Conservation (phyloP, 2,329 filamentous ascomycete genomes). For the Aspergillus versicolor region DNA sequence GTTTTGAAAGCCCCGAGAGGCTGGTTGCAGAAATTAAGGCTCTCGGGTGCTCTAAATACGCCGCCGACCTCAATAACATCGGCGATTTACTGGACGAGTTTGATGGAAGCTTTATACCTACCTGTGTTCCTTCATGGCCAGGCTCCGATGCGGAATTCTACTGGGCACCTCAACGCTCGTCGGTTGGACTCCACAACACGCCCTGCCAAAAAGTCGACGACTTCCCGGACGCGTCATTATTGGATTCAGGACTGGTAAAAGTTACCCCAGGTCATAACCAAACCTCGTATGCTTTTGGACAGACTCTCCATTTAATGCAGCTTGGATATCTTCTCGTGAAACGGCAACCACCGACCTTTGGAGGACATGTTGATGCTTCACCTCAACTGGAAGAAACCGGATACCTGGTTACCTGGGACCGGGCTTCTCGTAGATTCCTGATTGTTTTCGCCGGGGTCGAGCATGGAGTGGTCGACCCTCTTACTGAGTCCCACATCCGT, state of each 20-base stretch:
- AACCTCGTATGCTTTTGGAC: constrained; percentile 18
- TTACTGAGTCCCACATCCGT: not conserved
- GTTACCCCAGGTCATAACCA: constrained; percentile 24
- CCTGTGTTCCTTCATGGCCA: constrained; percentile 13
- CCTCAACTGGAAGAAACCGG: constrained; percentile 33
- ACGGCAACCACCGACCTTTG: constrained; percentile 3
- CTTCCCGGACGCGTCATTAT: constrained; percentile 18
- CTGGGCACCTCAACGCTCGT: constrained; percentile 36
- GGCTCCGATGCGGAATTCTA: constrained; percentile 22
- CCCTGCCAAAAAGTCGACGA: constrained; percentile 11
- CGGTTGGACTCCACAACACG: constrained; percentile 29
- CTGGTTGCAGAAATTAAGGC: constrained; percentile 27
- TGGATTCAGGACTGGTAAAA: constrained; percentile 33
- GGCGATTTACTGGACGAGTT: constrained; percentile 35
- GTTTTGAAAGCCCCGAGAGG: constrained; percentile 24
- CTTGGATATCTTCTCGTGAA: constrained; percentile 35
- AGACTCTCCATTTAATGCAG: constrained; percentile 35
- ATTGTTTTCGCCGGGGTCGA: constrained; percentile 30
- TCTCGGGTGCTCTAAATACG: constrained; percentile 33
- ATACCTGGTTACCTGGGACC: constrained; percentile 39
- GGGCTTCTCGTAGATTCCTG: constrained; percentile 28
- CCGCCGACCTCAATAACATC: constrained; percentile 25
- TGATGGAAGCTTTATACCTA: constrained; percentile 29
- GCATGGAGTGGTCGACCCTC: not conserved
- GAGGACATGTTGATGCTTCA: not conserved